Conservation (phyloP, 441 rosid genomes). For the Corymbia calophylla region DNA sequence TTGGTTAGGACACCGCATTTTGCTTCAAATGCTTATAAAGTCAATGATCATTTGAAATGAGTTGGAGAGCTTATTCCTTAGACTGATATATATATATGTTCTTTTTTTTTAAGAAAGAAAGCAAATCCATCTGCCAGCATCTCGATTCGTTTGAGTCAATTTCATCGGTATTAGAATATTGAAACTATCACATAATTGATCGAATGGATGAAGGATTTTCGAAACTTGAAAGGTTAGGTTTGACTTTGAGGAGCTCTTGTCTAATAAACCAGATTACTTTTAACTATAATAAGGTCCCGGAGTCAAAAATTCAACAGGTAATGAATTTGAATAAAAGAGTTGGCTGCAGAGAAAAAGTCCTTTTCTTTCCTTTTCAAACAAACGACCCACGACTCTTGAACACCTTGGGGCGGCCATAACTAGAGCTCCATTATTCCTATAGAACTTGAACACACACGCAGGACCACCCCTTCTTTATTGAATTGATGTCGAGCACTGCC, state of each 20-base stretch:
- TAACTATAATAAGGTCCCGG: neutral
- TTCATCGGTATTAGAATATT: neutral
- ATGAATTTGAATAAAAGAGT: neutral
- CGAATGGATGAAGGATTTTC: neutral
- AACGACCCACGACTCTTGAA: neutral
- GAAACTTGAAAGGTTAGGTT: neutral
- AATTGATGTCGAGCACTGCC: neutral
- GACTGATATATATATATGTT: neutral
- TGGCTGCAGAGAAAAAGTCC: neutral
- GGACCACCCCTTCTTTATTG: neutral
- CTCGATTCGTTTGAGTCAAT: neutral
- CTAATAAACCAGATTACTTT: neutral
- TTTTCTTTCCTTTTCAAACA: neutral
- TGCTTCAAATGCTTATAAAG: neutral
- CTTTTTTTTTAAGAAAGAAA: neutral
- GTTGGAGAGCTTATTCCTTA: neutral
- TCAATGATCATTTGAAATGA: neutral
- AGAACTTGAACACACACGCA: neutral
- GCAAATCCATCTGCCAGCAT: neutral
- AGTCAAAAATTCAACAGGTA: neutral
- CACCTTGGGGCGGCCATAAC: neutral
- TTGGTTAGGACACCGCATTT: neutral
- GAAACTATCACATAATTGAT: neutral
- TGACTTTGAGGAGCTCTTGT: neutral
- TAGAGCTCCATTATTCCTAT: neutral